Conservation (phyloP, 169 alveolate genomes). For the Perkinsus olseni region DNA sequence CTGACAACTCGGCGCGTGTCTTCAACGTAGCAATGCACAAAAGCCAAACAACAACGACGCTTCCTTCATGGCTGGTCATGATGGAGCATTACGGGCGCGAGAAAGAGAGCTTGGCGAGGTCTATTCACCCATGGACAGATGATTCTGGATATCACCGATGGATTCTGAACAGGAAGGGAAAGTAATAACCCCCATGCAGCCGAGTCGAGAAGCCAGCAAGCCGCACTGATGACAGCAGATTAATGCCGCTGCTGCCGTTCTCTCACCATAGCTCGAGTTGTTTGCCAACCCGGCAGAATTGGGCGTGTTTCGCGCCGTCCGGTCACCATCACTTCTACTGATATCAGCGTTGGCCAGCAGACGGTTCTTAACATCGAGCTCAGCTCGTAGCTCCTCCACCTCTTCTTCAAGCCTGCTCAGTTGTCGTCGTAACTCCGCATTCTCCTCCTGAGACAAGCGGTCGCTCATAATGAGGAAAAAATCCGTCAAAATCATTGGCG, state of each 20-base stretch:
- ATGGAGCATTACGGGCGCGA: background rate
- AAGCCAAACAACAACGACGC: background rate
- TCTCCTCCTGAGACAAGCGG: background rate
- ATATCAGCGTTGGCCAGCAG: background rate
- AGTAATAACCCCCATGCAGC: too few relatives aligned
- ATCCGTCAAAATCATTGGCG: too few relatives aligned
- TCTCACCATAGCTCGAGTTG: background rate
- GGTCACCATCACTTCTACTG: background rate
- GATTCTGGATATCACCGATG: background rate
- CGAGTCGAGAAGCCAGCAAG: too few relatives aligned
- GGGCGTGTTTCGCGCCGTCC: background rate
- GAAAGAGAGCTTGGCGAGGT: too few relatives aligned
- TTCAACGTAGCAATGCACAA: background rate
- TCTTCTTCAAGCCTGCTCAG: background rate
- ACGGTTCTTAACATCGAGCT: background rate
- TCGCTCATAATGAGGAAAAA: too few relatives aligned
- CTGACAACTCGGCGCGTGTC: background rate
- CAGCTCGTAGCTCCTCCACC: background rate
- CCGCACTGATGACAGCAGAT: too few relatives aligned
- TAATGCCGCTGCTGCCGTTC: background rate
- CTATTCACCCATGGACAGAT: background rate
- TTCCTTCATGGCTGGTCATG: background rate
- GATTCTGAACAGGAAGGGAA: background rate
- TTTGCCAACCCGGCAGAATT: background rate
- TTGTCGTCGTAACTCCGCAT: background rate